These are phyloP conservation scores for Senna siamea DNA, from an alignment of 306 rosid genomes.

Conservation along the genomic window DNA sequence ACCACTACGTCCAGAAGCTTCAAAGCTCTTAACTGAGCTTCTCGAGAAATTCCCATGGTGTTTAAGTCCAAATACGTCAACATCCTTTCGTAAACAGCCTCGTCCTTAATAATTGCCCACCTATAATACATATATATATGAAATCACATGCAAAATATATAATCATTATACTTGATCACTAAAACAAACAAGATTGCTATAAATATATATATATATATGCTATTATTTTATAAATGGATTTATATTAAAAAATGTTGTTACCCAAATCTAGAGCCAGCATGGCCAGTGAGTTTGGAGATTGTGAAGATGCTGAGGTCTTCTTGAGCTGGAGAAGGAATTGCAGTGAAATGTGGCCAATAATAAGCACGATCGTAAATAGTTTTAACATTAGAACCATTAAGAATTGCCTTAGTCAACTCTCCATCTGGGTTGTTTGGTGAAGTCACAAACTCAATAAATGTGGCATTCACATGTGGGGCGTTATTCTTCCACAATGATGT, in stretches of 20 bases:
- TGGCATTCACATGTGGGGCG: conserved; percentile 4
- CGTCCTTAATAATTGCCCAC: conserved; percentile 64
- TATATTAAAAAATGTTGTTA: conserved; percentile 20
- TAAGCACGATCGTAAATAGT: conserved; percentile 53
- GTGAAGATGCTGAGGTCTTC: conserved; percentile 56
- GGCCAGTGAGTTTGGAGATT: conserved; percentile 62
- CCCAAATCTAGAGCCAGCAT: conserved; percentile 61
- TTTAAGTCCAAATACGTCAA: neutral
- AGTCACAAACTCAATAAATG: conserved; percentile 58
- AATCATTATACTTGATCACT: too few relatives aligned
- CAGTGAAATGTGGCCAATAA: conserved; percentile 68
- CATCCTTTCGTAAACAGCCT: conserved; percentile 52
- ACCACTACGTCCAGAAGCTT: conserved; percentile 46
- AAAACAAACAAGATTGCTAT: too few relatives aligned
- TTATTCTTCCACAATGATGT: conserved; percentile 43
- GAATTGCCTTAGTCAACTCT: conserved; percentile 34
- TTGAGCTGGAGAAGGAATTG: conserved; percentile 56
- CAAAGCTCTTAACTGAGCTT: conserved; percentile 54
- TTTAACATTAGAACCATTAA: conserved; percentile 42
- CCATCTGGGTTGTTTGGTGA: conserved; percentile 77
- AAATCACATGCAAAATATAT: too few relatives aligned
- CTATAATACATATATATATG: conserved; percentile 22
- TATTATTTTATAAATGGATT: too few relatives aligned
- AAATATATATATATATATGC: too few relatives aligned
- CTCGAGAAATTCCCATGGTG: conserved; percentile 51